phyloP scores from a whole-genome alignment of 495 filamentous ascomycete genomes.

The Physcia stellaris region DNA sequence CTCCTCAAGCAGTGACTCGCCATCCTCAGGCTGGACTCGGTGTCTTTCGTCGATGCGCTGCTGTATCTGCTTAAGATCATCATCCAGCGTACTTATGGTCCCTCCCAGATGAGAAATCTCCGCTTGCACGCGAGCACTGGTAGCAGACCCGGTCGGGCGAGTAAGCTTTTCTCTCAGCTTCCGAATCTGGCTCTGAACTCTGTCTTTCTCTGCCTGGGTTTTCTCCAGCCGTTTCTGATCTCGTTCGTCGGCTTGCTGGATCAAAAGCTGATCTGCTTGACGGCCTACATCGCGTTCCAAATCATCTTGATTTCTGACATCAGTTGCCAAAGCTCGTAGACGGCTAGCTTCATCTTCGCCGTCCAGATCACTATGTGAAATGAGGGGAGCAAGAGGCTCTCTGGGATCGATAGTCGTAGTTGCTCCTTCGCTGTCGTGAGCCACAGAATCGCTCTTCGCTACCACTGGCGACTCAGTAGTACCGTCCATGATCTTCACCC shows the following conservation, averaged over 20 bases:
- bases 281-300: slow-evolving; percentile 59
- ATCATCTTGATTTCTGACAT: slow-evolving; percentile 74
- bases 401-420: not conserved
- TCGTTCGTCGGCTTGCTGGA: slow-evolving; percentile 72
- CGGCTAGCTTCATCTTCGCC: slow-evolving; percentile 41
- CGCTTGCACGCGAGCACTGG: slow-evolving; percentile 35
- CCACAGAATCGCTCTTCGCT: too few species aligned
- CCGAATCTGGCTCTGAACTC: slow-evolving; percentile 32
- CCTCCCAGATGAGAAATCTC: slow-evolving; percentile 51
- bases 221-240: slow-evolving; percentile 80
- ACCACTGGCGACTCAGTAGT: too few species aligned
- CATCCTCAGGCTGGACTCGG: slow-evolving; percentile 30
- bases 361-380: slow-evolving; percentile 8
- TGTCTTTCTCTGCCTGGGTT: slow-evolving; percentile 46
- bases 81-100: slow-evolving; percentile 43
- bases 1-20: slow-evolving; percentile 12
- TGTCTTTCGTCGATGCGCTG: slow-evolving; percentile 63
- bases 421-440: not conserved
- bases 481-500: too few species aligned
- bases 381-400: not conserved
- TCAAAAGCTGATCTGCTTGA: slow-evolving; percentile 60
- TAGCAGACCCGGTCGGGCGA: slow-evolving; percentile 33
- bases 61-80: slow-evolving; percentile 65
- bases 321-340: slow-evolving; percentile 53
- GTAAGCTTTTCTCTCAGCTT: slow-evolving; percentile 35